These are phyloP conservation scores for Kappamyces sp. DNA, from an alignment of 192 early-diverging fungal species.

Conservation along the genomic window DNA sequence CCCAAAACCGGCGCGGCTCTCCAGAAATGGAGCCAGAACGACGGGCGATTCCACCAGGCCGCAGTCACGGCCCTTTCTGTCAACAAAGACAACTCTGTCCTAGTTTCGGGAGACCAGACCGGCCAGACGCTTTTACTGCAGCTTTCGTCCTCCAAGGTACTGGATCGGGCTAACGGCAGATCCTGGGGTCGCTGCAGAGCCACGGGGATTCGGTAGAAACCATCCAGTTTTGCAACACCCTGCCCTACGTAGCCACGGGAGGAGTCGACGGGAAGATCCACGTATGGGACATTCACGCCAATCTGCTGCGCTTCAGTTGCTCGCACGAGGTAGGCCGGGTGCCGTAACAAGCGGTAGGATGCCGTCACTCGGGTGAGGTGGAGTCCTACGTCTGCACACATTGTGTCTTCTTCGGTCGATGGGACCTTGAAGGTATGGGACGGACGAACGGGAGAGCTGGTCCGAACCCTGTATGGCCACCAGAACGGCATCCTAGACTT, in stretches of 20 bases:
- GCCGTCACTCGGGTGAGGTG: constrained; percentile 76
- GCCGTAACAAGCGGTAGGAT: constrained; percentile 42
- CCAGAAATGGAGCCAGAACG: constrained; percentile 56
- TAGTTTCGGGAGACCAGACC: constrained; percentile 78
- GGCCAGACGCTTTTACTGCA: constrained; percentile 73
- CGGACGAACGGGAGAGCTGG: constrained; percentile 72
- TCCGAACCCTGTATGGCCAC: constrained; percentile 75
- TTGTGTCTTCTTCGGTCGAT: constrained; percentile 76
- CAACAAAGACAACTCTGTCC: constrained; percentile 66
- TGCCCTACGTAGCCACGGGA: constrained; percentile 60
- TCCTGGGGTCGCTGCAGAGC: constrained; percentile 75
- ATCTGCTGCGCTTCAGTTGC: constrained; percentile 74
- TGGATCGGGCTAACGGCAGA: constrained; percentile 28
- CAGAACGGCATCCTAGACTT: constrained; percentile 81
- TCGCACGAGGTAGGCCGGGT: constrained; percentile 60
- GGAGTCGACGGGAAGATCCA: constrained; percentile 83
- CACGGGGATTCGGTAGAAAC: constrained; percentile 82
- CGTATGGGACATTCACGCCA: constrained; percentile 86
- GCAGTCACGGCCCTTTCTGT: constrained; percentile 71
- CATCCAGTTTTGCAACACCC: constrained; percentile 68
- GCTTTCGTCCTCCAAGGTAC: constrained; percentile 59
- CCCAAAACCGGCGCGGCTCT: constrained; percentile 75
- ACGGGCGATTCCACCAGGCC: constrained; percentile 79
- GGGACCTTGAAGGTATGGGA: constrained; percentile 85
- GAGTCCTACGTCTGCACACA: constrained; percentile 26